A percentile compares a stretch with the other conserved stretches of the same genome.
Evolutionary conservation across 1,284 basidiomycete genomes (phyloP).

Genomic region (Microbotryum violaceum): DNA sequence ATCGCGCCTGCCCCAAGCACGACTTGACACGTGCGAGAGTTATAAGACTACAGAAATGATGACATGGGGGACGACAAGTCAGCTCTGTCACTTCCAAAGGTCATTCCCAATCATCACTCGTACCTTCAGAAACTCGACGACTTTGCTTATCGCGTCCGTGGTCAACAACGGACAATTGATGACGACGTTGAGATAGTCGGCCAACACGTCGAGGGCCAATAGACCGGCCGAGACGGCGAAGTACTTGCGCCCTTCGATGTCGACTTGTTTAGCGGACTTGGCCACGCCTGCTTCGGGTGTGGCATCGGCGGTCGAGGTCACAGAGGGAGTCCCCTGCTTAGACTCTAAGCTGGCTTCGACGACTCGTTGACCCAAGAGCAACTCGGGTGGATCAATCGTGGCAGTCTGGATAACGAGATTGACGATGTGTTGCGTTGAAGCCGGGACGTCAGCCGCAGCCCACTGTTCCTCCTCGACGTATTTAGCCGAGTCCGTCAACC

Average conservation of each 20-base stretch:
- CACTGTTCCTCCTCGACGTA: slow-evolving; percentile 87
- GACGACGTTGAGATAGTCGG: slow-evolving; percentile 82
- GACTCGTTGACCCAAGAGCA: slow-evolving; percentile 45
- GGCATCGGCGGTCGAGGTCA: neutral
- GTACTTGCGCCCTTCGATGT: slow-evolving; percentile 74
- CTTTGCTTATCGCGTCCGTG: slow-evolving; percentile 85
- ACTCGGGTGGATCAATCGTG: slow-evolving; percentile 66
- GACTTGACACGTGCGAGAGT: slow-evolving; percentile 95
- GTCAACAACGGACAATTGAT: slow-evolving; percentile 81
- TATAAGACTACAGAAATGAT: slow-evolving; percentile 59
- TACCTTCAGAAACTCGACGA: slow-evolving; percentile 87
- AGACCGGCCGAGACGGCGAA: slow-evolving; percentile 80
- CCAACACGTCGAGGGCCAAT: slow-evolving; percentile 63
- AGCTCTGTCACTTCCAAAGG: neutral
- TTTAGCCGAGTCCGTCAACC: slow-evolving; percentile 74
- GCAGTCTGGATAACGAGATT: slow-evolving; percentile 72
- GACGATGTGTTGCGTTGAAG: slow-evolving; percentile 59
- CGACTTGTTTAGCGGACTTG: slow-evolving; percentile 59
- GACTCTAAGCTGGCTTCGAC: neutral
- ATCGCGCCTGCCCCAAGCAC: slow-evolving; percentile 96
- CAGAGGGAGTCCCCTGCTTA: neutral
- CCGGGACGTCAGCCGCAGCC: slow-evolving; percentile 68
- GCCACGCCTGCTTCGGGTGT: slow-evolving; percentile 28
- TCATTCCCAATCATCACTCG: too few species aligned
- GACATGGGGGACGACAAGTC: neutral